A percentile compares a stretch with the other conserved stretches of the same genome.
Evolutionary conservation across 352 stramenopile genomes (phyloP).

Genomic region (Plasmopara viticola): DNA sequence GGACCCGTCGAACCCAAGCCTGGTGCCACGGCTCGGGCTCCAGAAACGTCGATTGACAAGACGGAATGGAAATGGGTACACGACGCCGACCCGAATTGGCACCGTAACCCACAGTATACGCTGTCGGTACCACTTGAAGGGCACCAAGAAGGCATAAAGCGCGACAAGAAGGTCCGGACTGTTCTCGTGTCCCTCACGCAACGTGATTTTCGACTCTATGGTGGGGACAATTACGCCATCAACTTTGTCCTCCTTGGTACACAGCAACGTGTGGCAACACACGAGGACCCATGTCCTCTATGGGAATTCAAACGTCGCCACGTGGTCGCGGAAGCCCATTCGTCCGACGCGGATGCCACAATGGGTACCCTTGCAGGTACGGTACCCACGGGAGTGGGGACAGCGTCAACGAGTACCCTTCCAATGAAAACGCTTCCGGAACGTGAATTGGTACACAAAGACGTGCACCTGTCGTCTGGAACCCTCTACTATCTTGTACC

Average conservation of each 20-base stretch:
- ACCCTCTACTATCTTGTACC: constrained; percentile 77
- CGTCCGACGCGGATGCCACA: constrained; percentile 23
- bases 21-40: not conserved
- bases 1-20: not conserved
- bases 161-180: constrained; percentile 17
- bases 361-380: no score
- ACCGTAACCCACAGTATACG: constrained; percentile 89
- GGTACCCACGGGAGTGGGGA: not conserved
- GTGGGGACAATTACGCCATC: constrained; percentile 80
- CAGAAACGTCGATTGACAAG: constrained; percentile 41
- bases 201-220: constrained; percentile 73
- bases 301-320: constrained; percentile 70
- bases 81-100: constrained; percentile 84
- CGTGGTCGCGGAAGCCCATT: constrained; percentile 65
- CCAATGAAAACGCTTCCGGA: constrained; percentile 47
- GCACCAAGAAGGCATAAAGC: constrained; percentile 1
- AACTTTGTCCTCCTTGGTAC: constrained; percentile 82
- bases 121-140: constrained; percentile 32
- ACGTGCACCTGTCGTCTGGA: constrained; percentile 65
- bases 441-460: constrained; percentile 73
- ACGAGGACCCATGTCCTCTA: constrained; percentile 24
- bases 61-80: constrained; percentile 58
- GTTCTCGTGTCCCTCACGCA: constrained; percentile 80
- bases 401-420: not conserved
- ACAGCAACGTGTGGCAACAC: constrained; percentile 42